Percentiles rank a stretch among this genome's conserved stretches.
These are phyloP conservation scores for Voacanga thouarsii DNA, from an alignment of 257 asterid species.

Conservation along the genomic window DNA sequence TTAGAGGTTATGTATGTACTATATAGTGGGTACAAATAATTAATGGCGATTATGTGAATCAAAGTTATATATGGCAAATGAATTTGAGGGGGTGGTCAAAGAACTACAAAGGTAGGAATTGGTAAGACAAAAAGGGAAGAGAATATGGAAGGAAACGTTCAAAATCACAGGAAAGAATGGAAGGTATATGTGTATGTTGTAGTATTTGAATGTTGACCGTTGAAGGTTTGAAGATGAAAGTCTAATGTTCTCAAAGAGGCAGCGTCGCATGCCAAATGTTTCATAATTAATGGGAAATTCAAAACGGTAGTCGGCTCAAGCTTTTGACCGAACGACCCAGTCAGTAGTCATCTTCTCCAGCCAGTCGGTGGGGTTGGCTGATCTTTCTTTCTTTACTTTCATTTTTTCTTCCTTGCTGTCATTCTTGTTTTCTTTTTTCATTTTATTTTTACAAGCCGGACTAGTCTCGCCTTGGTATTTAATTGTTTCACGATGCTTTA, in stretches of 20 bases:
- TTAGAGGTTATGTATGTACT: neutral
- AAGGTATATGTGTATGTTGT: neutral
- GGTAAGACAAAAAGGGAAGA: neutral
- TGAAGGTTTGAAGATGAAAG: constrained; percentile 28
- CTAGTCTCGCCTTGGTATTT: too few relatives aligned
- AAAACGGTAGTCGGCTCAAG: constrained; percentile 21
- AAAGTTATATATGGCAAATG: neutral
- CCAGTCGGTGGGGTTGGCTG: neutral
- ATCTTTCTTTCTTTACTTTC: neutral
- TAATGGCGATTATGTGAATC: neutral
- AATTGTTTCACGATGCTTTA: too few relatives aligned
- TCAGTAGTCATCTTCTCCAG: neutral
- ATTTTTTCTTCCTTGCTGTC: neutral
- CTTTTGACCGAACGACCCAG: constrained; percentile 24
- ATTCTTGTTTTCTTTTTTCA: too few relatives aligned
- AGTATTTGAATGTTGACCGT: constrained; percentile 36
- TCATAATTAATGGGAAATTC: neutral
- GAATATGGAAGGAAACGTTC: constrained; percentile 14
- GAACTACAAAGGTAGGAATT: constrained; percentile 8
- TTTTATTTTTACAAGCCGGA: neutral
- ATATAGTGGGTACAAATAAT: neutral
- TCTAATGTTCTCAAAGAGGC: constrained; percentile 14
- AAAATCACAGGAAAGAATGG: constrained; percentile 6
- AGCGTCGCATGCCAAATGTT: constrained; percentile 21
- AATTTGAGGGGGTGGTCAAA: constrained; percentile 1